These are phyloP conservation scores for Dissoconium aciculare DNA, from an alignment of 2,329 filamentous ascomycete genomes.

Conservation along the genomic window DNA sequence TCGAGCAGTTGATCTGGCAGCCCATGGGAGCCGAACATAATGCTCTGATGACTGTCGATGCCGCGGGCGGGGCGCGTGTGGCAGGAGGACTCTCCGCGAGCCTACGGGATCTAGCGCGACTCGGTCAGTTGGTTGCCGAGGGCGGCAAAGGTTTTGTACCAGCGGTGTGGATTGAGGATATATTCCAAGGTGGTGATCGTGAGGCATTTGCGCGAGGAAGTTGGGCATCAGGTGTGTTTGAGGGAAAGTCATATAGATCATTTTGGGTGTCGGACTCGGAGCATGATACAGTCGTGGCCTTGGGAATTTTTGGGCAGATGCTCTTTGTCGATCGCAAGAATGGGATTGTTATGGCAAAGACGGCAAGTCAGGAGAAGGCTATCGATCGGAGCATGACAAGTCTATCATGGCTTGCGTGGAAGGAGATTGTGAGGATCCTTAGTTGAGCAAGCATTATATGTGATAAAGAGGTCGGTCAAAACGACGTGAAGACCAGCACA, in stretches of 20 bases:
- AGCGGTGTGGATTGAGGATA: conserved; percentile 12
- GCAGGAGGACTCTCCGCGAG: conserved; percentile 14
- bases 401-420: too few species aligned
- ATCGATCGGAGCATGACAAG: too few species aligned
- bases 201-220: conserved; percentile 6
- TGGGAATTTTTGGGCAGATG: conserved; percentile 13
- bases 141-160: conserved; percentile 9
- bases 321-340: conserved; percentile 12
- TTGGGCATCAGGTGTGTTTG: conserved; percentile 5
- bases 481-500: too few species aligned
- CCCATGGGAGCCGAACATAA: conserved; percentile 15
- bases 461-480: too few species aligned
- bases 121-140: conserved; percentile 11
- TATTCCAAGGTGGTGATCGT: conserved; percentile 9
- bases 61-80: conserved; percentile 9
- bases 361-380: conserved; percentile 6
- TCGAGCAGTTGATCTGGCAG: conserved; percentile 13
- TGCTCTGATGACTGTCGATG: conserved; percentile 11
- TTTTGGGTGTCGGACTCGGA: conserved; percentile 8
- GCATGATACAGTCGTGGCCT: conserved; percentile 7
- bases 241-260: conserved; percentile 9
- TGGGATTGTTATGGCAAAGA: conserved; percentile 15
- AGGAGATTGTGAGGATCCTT: too few species aligned
- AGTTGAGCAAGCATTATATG: too few species aligned
- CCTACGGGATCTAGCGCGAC: conserved; percentile 12